Evolutionary conservation across 257 asterid genomes (phyloP).

Genomic region (Ligustrum vulgare): DNA sequence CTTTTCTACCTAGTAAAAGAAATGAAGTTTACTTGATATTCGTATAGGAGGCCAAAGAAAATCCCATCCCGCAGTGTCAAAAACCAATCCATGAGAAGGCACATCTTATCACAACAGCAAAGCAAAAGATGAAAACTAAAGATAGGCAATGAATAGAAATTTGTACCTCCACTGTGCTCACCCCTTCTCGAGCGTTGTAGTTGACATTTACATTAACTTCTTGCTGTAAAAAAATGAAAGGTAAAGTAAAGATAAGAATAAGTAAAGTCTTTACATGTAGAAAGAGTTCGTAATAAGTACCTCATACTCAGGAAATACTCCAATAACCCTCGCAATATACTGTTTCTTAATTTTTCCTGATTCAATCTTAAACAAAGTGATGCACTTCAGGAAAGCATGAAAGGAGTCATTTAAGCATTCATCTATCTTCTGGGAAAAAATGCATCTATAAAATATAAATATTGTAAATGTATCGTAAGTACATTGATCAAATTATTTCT

Average conservation of each 20-base stretch:
- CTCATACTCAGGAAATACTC: constrained; percentile 88
- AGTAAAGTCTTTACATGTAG: constrained; percentile 4
- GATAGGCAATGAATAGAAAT: constrained; percentile 1
- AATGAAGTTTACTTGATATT: constrained; percentile 4
- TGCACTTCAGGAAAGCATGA: constrained; percentile 9
- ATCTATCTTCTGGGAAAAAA: neutral
- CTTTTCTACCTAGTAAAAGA: constrained; percentile 4
- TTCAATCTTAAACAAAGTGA: constrained; percentile 61
- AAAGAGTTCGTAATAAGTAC: constrained; percentile 34
- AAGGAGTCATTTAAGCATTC: neutral
- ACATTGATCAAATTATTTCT: neutral
- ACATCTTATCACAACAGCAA: neutral
- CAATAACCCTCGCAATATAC: constrained; percentile 82
- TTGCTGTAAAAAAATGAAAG: constrained; percentile 52
- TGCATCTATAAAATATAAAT: neutral
- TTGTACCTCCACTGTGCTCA: constrained; percentile 75
- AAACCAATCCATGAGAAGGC: neutral
- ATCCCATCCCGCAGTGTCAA: neutral
- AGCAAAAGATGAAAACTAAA: constrained; percentile 2
- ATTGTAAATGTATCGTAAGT: neutral
- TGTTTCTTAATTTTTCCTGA: constrained; percentile 80
- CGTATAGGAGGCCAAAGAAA: neutral
- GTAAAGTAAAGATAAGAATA: constrained; percentile 10
- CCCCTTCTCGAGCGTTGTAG: constrained; percentile 81
- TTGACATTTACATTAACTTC: constrained; percentile 68